A percentile compares a stretch with the other conserved stretches of the same genome.
These are phyloP conservation scores for Globisporangium echinulatum DNA, from an alignment of 352 stramenopile genomes.

Conservation along the genomic window DNA sequence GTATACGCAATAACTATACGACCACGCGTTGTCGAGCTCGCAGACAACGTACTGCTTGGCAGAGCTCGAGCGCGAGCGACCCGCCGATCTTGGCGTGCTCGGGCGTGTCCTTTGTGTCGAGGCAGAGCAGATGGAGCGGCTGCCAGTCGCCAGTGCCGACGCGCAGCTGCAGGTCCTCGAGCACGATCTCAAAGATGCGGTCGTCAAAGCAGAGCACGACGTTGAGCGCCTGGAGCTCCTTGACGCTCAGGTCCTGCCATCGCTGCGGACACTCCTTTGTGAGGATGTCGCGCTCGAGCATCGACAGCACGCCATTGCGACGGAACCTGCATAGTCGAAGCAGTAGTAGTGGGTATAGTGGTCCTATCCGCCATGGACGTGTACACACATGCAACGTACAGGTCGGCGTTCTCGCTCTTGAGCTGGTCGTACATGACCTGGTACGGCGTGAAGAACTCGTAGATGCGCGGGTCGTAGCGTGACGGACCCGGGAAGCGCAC, in stretches of 20 bases:
- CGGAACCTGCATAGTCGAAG: conserved; percentile 40
- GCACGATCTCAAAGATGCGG: conserved; percentile 84
- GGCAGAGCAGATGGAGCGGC: conserved; percentile 76
- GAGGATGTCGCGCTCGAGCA: conserved; percentile 84
- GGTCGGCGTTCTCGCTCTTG: conserved; percentile 65
- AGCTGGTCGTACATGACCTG: conserved; percentile 82
- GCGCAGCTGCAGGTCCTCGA: conserved; percentile 71
- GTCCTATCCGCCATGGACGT: neutral
- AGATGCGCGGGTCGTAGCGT: conserved; percentile 72
- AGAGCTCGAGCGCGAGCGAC: conserved; percentile 71
- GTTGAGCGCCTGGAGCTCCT: conserved; percentile 70
- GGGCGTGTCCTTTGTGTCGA: conserved; percentile 86
- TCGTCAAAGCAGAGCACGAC: conserved; percentile 89
- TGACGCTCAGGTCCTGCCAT: conserved; percentile 75
- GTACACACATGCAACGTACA: conserved; percentile 23
- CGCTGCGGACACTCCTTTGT: conserved; percentile 82
- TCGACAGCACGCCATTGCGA: conserved; percentile 77
- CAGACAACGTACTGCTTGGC: conserved; percentile 35
- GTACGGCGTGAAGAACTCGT: conserved; percentile 86
- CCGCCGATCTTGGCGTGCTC: conserved; percentile 82
- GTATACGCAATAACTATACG: no score
- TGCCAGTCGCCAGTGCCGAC: conserved; percentile 43
- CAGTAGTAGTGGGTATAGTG: no score
- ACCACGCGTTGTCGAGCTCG: neutral
- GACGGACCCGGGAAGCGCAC: conserved; percentile 78